phyloP scores from a whole-genome alignment of 805 yeast genomes.

The Metschnikowia proteae region DNA sequence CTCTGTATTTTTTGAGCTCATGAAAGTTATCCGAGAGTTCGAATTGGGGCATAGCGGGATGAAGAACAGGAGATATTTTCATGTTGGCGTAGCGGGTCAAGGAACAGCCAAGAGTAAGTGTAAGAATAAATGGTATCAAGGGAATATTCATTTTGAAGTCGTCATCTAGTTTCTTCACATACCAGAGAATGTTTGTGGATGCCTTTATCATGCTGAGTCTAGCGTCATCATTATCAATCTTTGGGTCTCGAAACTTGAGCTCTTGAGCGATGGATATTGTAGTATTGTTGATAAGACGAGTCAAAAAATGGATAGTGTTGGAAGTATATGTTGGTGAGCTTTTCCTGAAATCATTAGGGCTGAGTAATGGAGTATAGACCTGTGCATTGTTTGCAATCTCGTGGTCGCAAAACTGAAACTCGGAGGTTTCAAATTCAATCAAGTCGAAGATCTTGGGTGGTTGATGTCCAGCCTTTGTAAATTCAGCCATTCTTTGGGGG shows the following conservation, averaged over 20 bases:
- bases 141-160: conserved; percentile 25
- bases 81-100: background rate
- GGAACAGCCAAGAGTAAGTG: conserved; percentile 1
- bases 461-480: background rate
- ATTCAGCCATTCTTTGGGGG: background rate
- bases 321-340: conserved; percentile 15
- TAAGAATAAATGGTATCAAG: conserved; percentile 16
- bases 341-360: background rate
- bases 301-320: conserved; percentile 23
- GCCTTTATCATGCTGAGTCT: conserved; percentile 23
- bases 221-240: conserved; percentile 22
- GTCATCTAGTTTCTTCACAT: conserved; percentile 18
- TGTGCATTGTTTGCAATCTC: conserved; percentile 12
- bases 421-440: conserved; percentile 26
- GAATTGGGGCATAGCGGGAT: conserved; percentile 2
- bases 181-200: conserved; percentile 26
- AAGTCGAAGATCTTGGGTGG: conserved; percentile 19
- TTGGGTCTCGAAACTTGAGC: conserved; percentile 22
- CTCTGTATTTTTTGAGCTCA: conserved; percentile 20
- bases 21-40: conserved; percentile 20
- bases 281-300: conserved; percentile 27
- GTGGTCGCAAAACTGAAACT: conserved; percentile 24
- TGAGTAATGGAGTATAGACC: conserved; percentile 1
- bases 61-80: background rate
- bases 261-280: conserved; percentile 27